Evolutionary conservation across 306 rosid species (phyloP).

Genomic region (apple (Malus domestica)): DNA sequence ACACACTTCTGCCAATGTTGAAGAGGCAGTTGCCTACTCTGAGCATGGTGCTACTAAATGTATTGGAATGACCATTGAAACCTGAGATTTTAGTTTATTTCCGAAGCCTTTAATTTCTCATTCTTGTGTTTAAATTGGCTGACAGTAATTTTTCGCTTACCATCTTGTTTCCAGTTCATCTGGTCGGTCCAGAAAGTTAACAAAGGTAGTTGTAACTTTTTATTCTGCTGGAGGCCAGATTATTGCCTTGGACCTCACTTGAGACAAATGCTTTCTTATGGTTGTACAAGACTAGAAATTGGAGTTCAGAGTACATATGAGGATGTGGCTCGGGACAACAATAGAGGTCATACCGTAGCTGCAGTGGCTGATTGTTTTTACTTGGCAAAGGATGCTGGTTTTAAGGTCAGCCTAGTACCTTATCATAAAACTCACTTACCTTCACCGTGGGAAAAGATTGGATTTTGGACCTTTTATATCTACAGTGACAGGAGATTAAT

Average conservation of each 20-base stretch:
- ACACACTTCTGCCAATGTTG: slow-evolving; percentile 1
- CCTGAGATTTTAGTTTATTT: slow-evolving; percentile 39
- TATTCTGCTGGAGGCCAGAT: slow-evolving; percentile 81
- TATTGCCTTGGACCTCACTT: slow-evolving; percentile 98
- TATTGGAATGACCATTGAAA: slow-evolving; percentile 97
- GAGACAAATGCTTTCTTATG: slow-evolving; percentile 94
- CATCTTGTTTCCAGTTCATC: not conserved
- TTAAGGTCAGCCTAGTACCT: slow-evolving; percentile 54
- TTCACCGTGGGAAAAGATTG: slow-evolving; percentile 12
- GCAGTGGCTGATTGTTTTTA: slow-evolving; percentile 96
- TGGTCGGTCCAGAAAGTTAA: not conserved
- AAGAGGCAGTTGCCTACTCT: slow-evolving; percentile 88
- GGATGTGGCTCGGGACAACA: slow-evolving; percentile 97
- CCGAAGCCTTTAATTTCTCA: not conserved
- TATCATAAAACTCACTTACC: not conserved
- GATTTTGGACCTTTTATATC: not conserved
- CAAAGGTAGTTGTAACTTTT: not conserved
- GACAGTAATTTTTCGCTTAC: not conserved
- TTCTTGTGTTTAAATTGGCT: not conserved
- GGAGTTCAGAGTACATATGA: slow-evolving; percentile 98
- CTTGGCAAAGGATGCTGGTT: slow-evolving; percentile 98
- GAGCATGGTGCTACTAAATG: slow-evolving; percentile 91
- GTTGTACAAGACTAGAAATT: slow-evolving; percentile 90
- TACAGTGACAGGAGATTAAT: not conserved
- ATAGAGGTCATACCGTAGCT: slow-evolving; percentile 95